Base-by-base conservation (phyloP, 2,329 filamentous ascomycete genomes). In the Beauveria scarabaeidicola region DNA sequence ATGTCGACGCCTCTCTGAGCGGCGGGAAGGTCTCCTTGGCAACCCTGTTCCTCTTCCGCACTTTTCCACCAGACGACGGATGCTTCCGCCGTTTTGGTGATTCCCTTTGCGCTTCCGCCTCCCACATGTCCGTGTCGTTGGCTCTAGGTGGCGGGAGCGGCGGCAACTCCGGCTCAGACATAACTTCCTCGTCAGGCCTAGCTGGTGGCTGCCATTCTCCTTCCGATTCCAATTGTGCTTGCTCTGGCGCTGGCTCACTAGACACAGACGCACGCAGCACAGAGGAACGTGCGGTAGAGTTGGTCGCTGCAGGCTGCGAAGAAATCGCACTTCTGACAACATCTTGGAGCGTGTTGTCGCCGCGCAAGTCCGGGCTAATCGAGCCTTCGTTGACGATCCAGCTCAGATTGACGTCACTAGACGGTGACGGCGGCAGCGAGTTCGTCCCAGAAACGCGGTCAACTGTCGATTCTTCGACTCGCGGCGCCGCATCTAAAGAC, bases 81-180 rank as follows among this genome's bases (percentile, higher is more conserved):
- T 71, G 66, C n/a, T 64, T 65, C 38, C 64, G 55, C 23, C 69
- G 64, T 5, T 63, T 68, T 10, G 78, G 76, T 1, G 74, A 74
- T 7, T 74, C 71, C 13, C 81, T 76, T 57, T 77, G 74, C 11
- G 81, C 82, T 66, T 85, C 82, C 25, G 83, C 66, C 36, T 80
- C 81, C 81, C 82, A 85, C 11, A 85, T 75, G 63, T 85, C 73
- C 11, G 77, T 78, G 3, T 77, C 75, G n/a, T 78, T 77, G 27
- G 74, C 74, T 27, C 51, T 56, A 19, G 32, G 19, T 19, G 27
- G 29, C 43, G 5, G 27, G 13, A 44, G 41, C n/a, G 27, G 15
- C 15, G 41, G 53, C 5, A 38, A 8, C 21, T 57, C 43, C 5
- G 29, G 27, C 15, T 57, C 53, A 3, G 53, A 13, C n/a, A 11